Evolutionary conservation across 352 stramenopile genomes (phyloP).

Genomic region (Elongisporangium undulatum): DNA sequence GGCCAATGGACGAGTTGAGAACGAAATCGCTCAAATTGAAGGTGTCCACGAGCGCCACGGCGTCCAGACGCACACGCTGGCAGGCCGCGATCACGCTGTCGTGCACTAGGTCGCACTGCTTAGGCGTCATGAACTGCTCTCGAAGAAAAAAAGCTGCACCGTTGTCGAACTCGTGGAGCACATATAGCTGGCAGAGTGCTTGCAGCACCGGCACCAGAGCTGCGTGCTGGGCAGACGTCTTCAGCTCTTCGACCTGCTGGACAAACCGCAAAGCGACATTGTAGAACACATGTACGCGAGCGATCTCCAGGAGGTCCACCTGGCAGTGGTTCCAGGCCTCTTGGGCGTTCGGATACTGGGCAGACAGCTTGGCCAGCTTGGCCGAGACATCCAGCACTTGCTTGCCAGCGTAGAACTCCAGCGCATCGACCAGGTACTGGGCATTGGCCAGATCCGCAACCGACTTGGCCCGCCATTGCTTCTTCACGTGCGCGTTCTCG

Average conservation of each 20-base stretch:
- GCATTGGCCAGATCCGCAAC: conserved; percentile 27
- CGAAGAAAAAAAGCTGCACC: conserved; percentile 52
- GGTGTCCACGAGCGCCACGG: conserved; percentile 63
- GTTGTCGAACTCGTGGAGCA: conserved; percentile 65
- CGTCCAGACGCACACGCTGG: conserved; percentile 41
- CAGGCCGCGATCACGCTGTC: conserved; percentile 36
- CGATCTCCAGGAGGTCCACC: conserved; percentile 66
- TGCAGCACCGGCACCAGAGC: conserved; percentile 47
- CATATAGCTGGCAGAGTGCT: conserved; percentile 70
- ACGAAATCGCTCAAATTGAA: conserved; percentile 71
- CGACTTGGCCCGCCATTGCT: conserved; percentile 26
- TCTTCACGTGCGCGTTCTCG: conserved; percentile 10
- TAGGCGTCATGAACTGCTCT: conserved; percentile 47
- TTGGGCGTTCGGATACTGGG: conserved; percentile 18
- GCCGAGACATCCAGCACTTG: conserved; percentile 37
- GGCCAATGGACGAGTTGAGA: conserved; percentile 68
- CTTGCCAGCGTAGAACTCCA: conserved; percentile 52
- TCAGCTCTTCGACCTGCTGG: conserved; percentile 41
- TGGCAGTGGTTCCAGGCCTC: conserved; percentile 67
- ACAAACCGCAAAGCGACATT: conserved; percentile 61
- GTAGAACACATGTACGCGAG: conserved; percentile 74
- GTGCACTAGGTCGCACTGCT: conserved; percentile 48
- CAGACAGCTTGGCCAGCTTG: conserved; percentile 22
- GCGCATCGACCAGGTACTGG: conserved; percentile 24
- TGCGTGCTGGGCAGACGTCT: conserved; percentile 10